Percentiles rank a stretch among this genome's conserved stretches.
These are phyloP conservation scores for Tagetes erecta DNA, from an alignment of 129 eudicot genomes.

Conservation along the genomic window DNA sequence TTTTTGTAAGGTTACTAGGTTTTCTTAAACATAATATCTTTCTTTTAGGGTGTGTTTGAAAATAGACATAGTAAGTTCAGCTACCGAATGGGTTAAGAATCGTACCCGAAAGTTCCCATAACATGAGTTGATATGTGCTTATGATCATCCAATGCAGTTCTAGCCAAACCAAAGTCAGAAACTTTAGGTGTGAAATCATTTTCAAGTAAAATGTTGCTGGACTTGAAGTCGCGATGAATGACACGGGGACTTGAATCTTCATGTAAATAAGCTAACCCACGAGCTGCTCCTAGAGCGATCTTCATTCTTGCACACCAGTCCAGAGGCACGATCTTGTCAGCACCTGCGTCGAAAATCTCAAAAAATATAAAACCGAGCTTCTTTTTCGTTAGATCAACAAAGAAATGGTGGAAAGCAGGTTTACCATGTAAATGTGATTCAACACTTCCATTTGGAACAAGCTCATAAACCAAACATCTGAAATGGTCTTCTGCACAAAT, in stretches of 20 bases:
- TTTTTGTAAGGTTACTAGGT: not conserved
- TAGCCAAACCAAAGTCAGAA: constrained; percentile 97
- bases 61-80: not conserved
- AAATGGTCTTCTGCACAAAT: constrained; percentile 73
- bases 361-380: not conserved
- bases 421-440: constrained; percentile 97
- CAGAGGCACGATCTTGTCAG: constrained; percentile 64
- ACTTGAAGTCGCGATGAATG: constrained; percentile 94
- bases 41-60: constrained; percentile 3
- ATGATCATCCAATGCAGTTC: constrained; percentile 72
- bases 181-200: constrained; percentile 94
- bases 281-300: constrained; percentile 91
- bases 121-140: constrained; percentile 91
- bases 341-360: constrained; percentile 42
- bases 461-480: constrained; percentile 82
- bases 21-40: not conserved
- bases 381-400: not conserved
- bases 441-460: constrained; percentile 94
- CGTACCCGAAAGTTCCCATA: constrained; percentile 98
- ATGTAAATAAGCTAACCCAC: constrained; percentile 93
- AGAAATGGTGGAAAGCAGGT: not conserved
- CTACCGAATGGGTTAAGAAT: not conserved
- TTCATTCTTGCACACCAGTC: constrained; percentile 87
- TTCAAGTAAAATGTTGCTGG: constrained; percentile 92
- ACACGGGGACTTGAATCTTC: constrained; percentile 99